Base-by-base conservation (phyloP, 2,329 filamentous ascomycete genomes). In the Talaromyces sp. region DNA sequence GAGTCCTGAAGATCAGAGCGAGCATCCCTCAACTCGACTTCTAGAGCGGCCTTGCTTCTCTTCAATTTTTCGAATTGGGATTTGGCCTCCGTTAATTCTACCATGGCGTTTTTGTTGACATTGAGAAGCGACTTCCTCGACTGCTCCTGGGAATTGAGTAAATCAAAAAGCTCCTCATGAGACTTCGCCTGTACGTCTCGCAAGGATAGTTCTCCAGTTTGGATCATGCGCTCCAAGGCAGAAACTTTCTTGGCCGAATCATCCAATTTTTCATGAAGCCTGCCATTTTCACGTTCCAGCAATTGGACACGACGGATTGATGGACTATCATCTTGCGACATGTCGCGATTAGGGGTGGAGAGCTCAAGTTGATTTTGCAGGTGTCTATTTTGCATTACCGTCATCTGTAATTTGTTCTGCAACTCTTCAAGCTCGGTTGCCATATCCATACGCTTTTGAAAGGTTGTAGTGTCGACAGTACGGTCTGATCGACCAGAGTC, bases 161-260 rank as follows among this genome's bases (percentile, higher is more conserved):
- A 84, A 68, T 97, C 93, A 69, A 96, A 91, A 19, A 98, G 88
- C 77, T 98, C 95, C 74, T 97, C 93, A 71, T 98, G 93, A 5
- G 93, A 96, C 75, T 91, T 93, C 1, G 93, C 91, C 77, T 97
- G 93, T 54, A 98, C 88, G 76, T 98, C 94, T 58, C 93, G 91
- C 51, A 97, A 83, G 0, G 92, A 95, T 5, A 98, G 83, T 76
- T 97, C 91, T 13, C 93, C 95, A 40, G 89, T 91, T 65, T 90
- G 91, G 65, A 98, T 89, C 67, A 89, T 93, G 75, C 91, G 91
- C 78, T 98, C 95, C 25, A 98, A 80, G 0, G 90, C 87, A 6
- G 94, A 97, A 2, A 97, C 90, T 80, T 97, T 97, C 83, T 92
- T 94, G 19, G 90, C 85, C 2, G 94, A 97, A 76, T 97, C 93